Evolutionary conservation across 2,329 filamentous ascomycete genomes (phyloP), one percentile per base, ranked within the genome.

Genomic region (Stemphylium lycopersici): DNA sequence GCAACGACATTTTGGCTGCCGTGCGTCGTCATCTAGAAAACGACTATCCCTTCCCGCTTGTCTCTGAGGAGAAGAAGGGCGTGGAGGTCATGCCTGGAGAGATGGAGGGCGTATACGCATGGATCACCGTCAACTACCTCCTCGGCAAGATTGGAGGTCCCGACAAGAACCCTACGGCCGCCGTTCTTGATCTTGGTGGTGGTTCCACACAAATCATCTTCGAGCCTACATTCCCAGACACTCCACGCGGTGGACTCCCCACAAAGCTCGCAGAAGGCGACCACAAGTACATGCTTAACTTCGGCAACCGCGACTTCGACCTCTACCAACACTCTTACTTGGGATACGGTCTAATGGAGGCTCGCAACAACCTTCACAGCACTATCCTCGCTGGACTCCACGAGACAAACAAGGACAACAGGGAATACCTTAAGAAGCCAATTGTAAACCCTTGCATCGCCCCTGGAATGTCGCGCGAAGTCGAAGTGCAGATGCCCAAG

Each of bases 141-240:
- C 86, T 99, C 20, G 93, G 93, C 70, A 98, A 98, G 80, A 98
- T 99, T 76, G 95, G 95, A 55, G 90, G 90, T 10, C 90, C 92
- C 2, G 93, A 97, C 73, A 87, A 93, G 75, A 91, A 86, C 59
- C 90, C 91, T 45, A 98, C 95, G 1, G 96, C 95, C 36, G 95
- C 95, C 45, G 87, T 97, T 55, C 96, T 99, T 70, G 95, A 99
- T 73, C 88, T 99, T 43, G 95, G 95, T 60, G 95, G 95, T 69
- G 95, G 95, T 48, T 97, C 93, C 18, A 99, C 96, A 12, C 95
- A 99, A 80, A 97, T 99, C 72, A 96, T 99, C 65, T 99, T 98
- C 77, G 87, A 99, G 81, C 96, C 96, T 18, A 96, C 89, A 46
- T 99, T 96, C 79, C 89, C 90, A 74, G 84, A 85, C 50, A 84